phyloP scores from a whole-genome alignment of 495 filamentous ascomycete species.

The Pseudevernia furfuracea region DNA sequence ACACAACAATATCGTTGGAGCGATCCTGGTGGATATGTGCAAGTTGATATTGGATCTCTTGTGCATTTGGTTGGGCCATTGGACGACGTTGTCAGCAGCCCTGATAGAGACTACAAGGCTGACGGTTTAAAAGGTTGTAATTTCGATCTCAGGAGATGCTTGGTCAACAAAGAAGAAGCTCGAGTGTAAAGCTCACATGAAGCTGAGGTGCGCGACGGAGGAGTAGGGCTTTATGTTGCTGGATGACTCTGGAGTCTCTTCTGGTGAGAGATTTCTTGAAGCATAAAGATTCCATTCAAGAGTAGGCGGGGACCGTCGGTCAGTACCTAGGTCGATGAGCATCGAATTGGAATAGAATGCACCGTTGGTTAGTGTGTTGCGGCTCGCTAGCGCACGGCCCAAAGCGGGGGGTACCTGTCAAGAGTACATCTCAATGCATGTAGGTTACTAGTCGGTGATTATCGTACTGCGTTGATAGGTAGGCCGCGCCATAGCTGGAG shows the following conservation, averaged over 20 bases:
- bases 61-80: constrained; percentile 4
- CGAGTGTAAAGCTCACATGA: background rate
- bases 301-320: background rate
- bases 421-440: background rate
- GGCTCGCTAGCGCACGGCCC: background rate
- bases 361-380: background rate
- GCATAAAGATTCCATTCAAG: background rate
- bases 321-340: too few relatives aligned
- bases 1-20: constrained; percentile 35
- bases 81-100: background rate
- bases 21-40: constrained; percentile 21
- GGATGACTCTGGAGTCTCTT: background rate
- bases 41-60: constrained; percentile 11
- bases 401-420: background rate
- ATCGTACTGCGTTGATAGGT: background rate
- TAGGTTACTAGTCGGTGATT: background rate
- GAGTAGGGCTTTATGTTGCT: background rate
- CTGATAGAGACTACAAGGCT: background rate
- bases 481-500: background rate
- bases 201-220: background rate
- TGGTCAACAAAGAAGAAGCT: background rate
- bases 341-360: background rate
- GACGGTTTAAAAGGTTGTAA: too few relatives aligned
- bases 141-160: background rate
- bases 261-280: background rate